Conservation (phyloP, 2,329 filamentous ascomycete genomes). For the Ceratocystis colombiana region DNA sequence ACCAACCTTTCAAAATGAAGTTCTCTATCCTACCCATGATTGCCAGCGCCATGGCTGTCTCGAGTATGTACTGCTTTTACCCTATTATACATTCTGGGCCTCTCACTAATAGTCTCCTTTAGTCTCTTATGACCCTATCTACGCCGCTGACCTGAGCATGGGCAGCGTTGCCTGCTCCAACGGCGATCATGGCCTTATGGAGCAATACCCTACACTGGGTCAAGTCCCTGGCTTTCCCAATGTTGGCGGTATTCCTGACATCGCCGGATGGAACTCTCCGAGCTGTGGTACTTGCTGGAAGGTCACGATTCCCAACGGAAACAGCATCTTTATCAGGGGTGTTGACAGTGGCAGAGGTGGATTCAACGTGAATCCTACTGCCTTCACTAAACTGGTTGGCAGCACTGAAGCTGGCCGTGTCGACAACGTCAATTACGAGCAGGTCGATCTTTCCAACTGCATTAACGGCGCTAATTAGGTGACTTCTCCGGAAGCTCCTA, state of each 20-base stretch:
- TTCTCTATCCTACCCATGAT: constrained; percentile 36
- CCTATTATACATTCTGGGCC: background rate
- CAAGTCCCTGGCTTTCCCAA: constrained; percentile 43
- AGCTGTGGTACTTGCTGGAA: constrained; percentile 52
- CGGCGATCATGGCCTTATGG: constrained; percentile 55
- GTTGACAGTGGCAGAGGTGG: constrained; percentile 43
- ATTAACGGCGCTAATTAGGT: constrained; percentile 27
- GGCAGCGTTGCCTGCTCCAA: constrained; percentile 55
- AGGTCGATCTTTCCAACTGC: constrained; percentile 40
- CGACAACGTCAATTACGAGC: constrained; percentile 40
- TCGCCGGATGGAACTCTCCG: constrained; percentile 48
- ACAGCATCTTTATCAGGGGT: constrained; percentile 45
- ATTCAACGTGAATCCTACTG: constrained; percentile 48
- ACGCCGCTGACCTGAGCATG: constrained; percentile 47
- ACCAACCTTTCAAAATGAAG: constrained; percentile 35
- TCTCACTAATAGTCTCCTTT: constrained; percentile 13
- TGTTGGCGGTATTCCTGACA: constrained; percentile 44
- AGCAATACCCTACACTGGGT: constrained; percentile 48
- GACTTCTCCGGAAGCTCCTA: background rate
- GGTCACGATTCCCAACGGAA: constrained; percentile 41
- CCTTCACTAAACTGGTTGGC: constrained; percentile 47
- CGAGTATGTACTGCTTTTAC: constrained; percentile 29
- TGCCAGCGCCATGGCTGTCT: constrained; percentile 33
- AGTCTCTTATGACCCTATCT: constrained; percentile 63
- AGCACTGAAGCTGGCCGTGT: constrained; percentile 44